Conservation (phyloP, 2,329 filamentous ascomycete species). For the Metarhizium anisopliae region DNA sequence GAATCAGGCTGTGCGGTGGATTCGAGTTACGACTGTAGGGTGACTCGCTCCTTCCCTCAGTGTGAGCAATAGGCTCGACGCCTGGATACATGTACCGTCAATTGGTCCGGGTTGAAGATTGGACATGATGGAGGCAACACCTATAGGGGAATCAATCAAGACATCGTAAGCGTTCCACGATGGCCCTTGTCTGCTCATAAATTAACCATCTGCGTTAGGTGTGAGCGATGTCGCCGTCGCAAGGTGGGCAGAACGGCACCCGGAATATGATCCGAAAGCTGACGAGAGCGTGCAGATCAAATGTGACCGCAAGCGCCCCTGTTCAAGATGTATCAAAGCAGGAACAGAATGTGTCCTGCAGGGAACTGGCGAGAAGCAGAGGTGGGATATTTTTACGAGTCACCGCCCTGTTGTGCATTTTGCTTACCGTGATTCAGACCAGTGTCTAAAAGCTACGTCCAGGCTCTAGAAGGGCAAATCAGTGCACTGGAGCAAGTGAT, state of each 20-base stretch:
- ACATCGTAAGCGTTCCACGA: constrained; percentile 21
- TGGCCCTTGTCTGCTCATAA: not conserved
- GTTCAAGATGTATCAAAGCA: constrained; percentile 36
- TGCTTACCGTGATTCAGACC: constrained; percentile 22
- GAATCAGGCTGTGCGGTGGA: too few relatives aligned
- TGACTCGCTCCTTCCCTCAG: too few relatives aligned
- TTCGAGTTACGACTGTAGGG: too few relatives aligned
- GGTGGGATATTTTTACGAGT: constrained; percentile 16
- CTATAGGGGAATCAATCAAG: constrained; percentile 25
- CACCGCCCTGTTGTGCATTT: not conserved
- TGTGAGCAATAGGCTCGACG: too few relatives aligned
- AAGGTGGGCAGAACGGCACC: constrained; percentile 22
- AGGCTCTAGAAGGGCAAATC: constrained; percentile 37
- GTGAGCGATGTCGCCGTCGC: constrained; percentile 33
- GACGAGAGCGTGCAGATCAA: constrained; percentile 30
- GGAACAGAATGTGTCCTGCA: constrained; percentile 30
- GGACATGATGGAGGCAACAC: constrained; percentile 21
- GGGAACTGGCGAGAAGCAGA: constrained; percentile 32
- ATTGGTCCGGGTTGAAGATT: not conserved
- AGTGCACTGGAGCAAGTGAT: constrained; percentile 36
- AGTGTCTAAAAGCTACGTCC: constrained; percentile 35
- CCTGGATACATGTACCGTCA: too few relatives aligned
- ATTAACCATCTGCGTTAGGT: constrained; percentile 19
- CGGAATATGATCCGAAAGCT: not conserved
- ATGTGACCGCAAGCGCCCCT: constrained; percentile 42